Conservation (phyloP, 768 basidiomycete species). For the Neoboletus brunneissimus region DNA sequence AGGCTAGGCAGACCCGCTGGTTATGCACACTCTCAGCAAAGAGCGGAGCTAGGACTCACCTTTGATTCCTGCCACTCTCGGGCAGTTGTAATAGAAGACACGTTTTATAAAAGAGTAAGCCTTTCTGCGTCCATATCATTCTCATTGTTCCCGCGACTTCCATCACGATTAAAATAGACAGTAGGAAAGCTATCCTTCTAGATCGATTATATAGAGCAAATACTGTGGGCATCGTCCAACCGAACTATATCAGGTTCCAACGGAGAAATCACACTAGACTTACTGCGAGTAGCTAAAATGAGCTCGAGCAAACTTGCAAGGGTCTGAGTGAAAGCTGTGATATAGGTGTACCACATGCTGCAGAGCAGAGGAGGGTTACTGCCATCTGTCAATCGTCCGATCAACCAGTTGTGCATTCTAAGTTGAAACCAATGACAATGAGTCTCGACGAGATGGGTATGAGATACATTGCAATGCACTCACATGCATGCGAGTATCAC, state of each 20-base stretch:
- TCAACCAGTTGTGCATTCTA: conserved; percentile 17
- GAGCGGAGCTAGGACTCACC: neutral
- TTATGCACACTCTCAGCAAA: neutral
- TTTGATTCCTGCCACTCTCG: neutral
- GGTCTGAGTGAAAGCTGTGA: neutral
- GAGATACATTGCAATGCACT: neutral
- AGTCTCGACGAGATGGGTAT: neutral
- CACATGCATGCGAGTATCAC: conserved; percentile 20
- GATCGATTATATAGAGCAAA: conserved; percentile 8
- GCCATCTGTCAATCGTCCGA: conserved; percentile 6
- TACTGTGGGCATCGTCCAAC: neutral
- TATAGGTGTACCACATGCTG: conserved; percentile 11
- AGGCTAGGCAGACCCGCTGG: conserved; percentile 2
- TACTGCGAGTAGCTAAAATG: conserved; percentile 18
- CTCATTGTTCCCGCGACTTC: conserved; percentile 2
- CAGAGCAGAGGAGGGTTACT: conserved; percentile 11
- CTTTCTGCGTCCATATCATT: neutral
- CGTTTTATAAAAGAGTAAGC: neutral
- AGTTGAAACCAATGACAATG: neutral
- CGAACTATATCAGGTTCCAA: neutral
- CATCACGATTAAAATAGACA: conserved; percentile 1
- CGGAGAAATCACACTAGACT: neutral
- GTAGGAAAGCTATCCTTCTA: conserved; percentile 4
- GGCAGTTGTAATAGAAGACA: conserved; percentile 7
- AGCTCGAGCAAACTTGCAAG: conserved; percentile 15